Evolutionary conservation across 2,329 filamentous ascomycete genomes (phyloP).

Genomic region (Diatrype stigma): DNA sequence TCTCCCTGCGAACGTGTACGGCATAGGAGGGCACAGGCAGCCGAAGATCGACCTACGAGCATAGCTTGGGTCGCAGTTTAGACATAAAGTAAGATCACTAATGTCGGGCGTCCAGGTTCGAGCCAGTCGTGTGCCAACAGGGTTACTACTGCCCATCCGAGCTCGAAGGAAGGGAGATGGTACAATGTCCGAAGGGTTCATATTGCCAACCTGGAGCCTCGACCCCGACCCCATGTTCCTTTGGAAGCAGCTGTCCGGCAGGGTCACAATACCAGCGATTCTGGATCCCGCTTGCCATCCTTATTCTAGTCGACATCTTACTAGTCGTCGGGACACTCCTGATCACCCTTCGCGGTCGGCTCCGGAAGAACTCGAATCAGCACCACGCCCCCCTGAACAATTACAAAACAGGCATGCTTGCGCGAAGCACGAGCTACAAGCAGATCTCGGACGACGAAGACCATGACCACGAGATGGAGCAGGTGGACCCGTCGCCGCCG

Average conservation of each 20-base stretch:
- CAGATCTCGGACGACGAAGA: constrained; percentile 28
- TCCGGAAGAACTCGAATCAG: constrained; percentile 23
- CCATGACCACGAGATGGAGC: constrained; percentile 33
- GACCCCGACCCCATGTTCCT: constrained; percentile 42
- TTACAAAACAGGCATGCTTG: constrained; percentile 24
- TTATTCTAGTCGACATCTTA: constrained; percentile 39
- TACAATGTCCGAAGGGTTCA: constrained; percentile 41
- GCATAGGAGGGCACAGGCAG: no score
- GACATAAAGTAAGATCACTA: background rate
- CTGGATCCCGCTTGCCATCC: constrained; percentile 38
- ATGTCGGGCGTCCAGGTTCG: constrained; percentile 26
- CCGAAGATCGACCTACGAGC: no score
- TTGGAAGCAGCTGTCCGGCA: constrained; percentile 42
- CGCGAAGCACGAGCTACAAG: constrained; percentile 30
- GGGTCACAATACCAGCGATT: constrained; percentile 38
- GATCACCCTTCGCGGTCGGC: constrained; percentile 32
- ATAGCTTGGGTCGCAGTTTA: background rate
- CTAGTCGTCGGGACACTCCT: constrained; percentile 33
- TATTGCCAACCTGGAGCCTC: constrained; percentile 49
- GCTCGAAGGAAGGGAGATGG: constrained; percentile 32
- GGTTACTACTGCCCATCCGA: constrained; percentile 45
- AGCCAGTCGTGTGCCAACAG: constrained; percentile 46
- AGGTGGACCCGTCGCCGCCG: constrained; percentile 29
- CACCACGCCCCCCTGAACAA: constrained; percentile 14
- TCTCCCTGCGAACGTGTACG: no score